Evolutionary conservation across 108 stramenopile genomes (phyloP), one percentile per base, ranked within the genome.

Genomic region (Skeletonema potamos): DNA sequence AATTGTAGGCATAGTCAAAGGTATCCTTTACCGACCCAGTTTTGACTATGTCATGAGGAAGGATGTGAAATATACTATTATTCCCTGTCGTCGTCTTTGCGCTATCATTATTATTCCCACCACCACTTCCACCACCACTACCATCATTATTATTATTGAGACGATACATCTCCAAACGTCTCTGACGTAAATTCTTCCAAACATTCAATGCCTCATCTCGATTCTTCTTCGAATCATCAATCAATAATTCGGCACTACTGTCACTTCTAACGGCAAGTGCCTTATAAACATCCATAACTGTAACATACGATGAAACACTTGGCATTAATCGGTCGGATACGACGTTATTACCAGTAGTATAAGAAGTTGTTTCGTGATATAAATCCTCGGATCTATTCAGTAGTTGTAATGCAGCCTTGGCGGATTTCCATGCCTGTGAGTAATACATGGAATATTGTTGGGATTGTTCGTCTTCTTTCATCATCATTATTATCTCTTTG

Each of bases 281-380:
- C 68, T 65, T 77, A 48, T 64, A 77, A 6, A 66, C 69, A 59
- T 77, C 69, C 69, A 77, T 77, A 13, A 70, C 55, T 41, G 68
- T 41, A 17, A 66, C 64, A 64, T 77, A 77, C 8, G 76, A 77
- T 4, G 76, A 77, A 26, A 71, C 58, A 27, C 62, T 27, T 2
- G 76, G 76, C 0, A n/a, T n/a, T n/a, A 77, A 37, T 17, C 68
- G 68, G 0, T 56, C 33, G 17, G 76, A 32, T 15, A n/a, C n/a
- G n/a, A n/a, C n/a, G n/a, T 17, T 1, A 36, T 60, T 27, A 18
- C 69, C 69, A n/a, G 69, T n/a, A n/a, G n/a, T n/a, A n/a, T n/a
- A n/a, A n/a, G n/a, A n/a, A n/a, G n/a, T n/a, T n/a, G n/a, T 77
- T 48, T 77, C 76, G 34, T 43, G 63, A 36, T 70, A 77, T 15